A percentile compares a stretch with the other conserved stretches of the same genome.
Evolutionary conservation across 306 rosid genomes (phyloP).

Genomic region (Mucuna pruriens): DNA sequence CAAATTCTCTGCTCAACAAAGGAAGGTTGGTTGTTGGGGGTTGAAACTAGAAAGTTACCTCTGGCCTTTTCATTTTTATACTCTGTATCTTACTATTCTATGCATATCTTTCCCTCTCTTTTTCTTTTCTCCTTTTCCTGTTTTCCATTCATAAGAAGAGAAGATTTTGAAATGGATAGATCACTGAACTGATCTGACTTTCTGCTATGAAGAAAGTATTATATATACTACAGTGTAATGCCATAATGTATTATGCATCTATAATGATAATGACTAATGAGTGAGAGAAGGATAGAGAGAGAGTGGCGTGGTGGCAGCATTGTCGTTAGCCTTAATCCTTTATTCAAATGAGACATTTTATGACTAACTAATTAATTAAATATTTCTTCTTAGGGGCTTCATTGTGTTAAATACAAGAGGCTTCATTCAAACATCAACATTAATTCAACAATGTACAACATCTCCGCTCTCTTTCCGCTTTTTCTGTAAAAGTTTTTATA

Average conservation of each 20-base stretch:
- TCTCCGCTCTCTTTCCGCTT: background rate
- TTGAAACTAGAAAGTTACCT: slow-evolving; percentile 15
- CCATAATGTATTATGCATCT: background rate
- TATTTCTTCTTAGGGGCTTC: background rate
- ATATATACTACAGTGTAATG: background rate
- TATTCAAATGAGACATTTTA: background rate
- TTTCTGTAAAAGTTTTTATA: too few species aligned
- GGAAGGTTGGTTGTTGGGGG: background rate
- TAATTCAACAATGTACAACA: background rate
- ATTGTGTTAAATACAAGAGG: background rate
- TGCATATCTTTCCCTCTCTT: background rate
- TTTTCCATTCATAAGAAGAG: slow-evolving; percentile 6
- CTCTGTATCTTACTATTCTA: background rate
- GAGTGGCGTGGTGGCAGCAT: background rate
- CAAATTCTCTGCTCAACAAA: background rate
- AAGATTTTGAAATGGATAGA: slow-evolving; percentile 19
- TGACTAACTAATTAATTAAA: background rate
- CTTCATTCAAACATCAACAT: background rate
- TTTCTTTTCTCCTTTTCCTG: background rate
- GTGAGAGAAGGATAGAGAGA: background rate
- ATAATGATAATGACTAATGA: background rate
- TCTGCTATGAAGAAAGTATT: background rate
- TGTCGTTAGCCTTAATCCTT: background rate
- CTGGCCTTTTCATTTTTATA: background rate
- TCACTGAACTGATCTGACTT: background rate